Evolutionary conservation across 352 stramenopile species (phyloP).

Genomic region (Blastocystis sp.): DNA sequence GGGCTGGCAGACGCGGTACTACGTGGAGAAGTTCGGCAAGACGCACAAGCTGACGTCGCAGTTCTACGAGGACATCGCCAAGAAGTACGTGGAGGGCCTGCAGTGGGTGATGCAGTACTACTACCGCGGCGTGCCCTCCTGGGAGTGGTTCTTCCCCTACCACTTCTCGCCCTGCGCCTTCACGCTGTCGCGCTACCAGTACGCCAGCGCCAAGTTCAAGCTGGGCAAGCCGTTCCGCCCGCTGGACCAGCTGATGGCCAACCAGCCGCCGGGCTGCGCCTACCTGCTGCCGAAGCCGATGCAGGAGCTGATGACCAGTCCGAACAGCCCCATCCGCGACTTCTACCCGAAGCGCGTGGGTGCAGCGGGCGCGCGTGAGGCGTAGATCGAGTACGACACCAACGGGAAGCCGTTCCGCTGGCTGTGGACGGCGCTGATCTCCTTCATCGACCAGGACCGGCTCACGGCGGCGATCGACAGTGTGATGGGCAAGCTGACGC

Average conservation of each 20-base stretch:
- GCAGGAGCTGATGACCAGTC: slow-evolving; percentile 88
- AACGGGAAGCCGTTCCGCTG: slow-evolving; percentile 98
- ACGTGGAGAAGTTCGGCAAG: slow-evolving; percentile 76
- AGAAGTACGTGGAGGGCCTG: slow-evolving; percentile 89
- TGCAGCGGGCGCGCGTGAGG: neutral
- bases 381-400: slow-evolving; percentile 89
- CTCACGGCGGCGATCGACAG: slow-evolving; percentile 73
- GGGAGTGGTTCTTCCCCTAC: slow-evolving; percentile 98
- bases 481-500: slow-evolving; percentile 29
- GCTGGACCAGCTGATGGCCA: slow-evolving; percentile 80
- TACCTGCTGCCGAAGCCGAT: slow-evolving; percentile 88
- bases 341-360: slow-evolving; percentile 79
- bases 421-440: slow-evolving; percentile 95
- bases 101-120: slow-evolving; percentile 99
- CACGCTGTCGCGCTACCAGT: slow-evolving; percentile 80
- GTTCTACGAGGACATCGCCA: slow-evolving; percentile 53
- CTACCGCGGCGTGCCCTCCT: slow-evolving; percentile 90
- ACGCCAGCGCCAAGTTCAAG: slow-evolving; percentile 81
- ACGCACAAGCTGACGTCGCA: neutral
- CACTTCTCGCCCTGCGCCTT: slow-evolving; percentile 97
- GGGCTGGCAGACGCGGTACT: slow-evolving; percentile 92
- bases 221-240: slow-evolving; percentile 86
- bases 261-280: slow-evolving; percentile 88
- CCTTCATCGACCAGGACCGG: slow-evolving; percentile 94
- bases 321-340: slow-evolving; percentile 90